A percentile compares a stretch with the other conserved stretches of the same genome.
Evolutionary conservation across 208 protist species (phyloP).

Genomic region (Naegleria fowleri): DNA sequence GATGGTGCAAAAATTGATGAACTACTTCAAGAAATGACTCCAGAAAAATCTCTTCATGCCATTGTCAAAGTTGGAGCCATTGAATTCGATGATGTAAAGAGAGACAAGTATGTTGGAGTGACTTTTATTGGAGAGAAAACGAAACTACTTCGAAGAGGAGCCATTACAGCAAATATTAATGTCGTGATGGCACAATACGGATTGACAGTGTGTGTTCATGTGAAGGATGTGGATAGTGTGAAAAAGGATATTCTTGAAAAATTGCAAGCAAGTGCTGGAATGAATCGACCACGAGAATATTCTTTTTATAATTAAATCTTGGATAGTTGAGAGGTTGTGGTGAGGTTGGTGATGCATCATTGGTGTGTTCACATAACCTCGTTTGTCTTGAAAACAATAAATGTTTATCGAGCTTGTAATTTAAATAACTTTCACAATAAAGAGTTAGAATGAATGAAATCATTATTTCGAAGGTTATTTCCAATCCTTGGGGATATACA

Average conservation of each 20-base stretch:
- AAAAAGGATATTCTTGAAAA: constrained; percentile 10
- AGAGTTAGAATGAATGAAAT: too few species aligned
- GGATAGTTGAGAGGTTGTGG: too few species aligned
- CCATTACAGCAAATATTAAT: background rate
- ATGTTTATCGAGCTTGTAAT: too few species aligned
- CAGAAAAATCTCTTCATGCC: background rate
- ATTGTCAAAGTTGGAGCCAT: background rate
- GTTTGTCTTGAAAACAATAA: too few species aligned
- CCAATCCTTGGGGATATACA: too few species aligned
- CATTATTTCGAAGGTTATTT: too few species aligned
- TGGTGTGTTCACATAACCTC: too few species aligned
- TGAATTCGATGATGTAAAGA: background rate
- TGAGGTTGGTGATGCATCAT: too few species aligned
- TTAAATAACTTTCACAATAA: too few species aligned
- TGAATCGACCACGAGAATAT: background rate
- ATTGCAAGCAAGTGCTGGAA: background rate
- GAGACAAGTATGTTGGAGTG: background rate
- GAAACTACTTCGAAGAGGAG: background rate
- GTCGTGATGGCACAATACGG: background rate
- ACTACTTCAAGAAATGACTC: background rate
- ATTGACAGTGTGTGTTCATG: background rate
- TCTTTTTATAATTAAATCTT: too few species aligned
- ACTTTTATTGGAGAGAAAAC: background rate
- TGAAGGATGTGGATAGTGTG: background rate
- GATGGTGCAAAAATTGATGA: background rate